A percentile compares a stretch with the other conserved stretches of the same genome.
phyloP scores from a whole-genome alignment of 495 filamentous ascomycete species.

The Aspergillus sclerotioniger region DNA sequence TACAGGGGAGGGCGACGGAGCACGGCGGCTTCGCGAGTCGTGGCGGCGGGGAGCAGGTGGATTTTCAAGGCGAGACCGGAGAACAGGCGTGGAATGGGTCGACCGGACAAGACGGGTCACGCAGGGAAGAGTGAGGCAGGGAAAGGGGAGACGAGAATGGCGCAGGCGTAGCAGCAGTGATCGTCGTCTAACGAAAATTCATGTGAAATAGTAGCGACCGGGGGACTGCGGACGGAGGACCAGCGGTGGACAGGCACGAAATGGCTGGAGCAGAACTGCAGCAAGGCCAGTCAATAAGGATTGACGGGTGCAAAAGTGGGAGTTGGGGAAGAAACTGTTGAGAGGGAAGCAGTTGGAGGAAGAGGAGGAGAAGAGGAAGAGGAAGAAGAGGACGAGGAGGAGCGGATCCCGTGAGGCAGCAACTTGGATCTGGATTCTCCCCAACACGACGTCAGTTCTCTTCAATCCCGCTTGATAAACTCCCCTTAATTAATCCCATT shows the following conservation, averaged over 20 bases:
- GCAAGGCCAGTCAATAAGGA: conserved; percentile 1
- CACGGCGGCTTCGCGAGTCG: conserved; percentile 6
- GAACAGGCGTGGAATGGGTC: conserved; percentile 20
- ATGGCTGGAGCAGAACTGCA: not conserved
- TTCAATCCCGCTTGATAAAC: conserved; percentile 1
- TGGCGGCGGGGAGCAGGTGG: conserved; percentile 18
- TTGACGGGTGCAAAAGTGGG: not conserved
- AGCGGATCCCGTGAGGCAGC: conserved; percentile 10
- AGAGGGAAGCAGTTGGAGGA: not conserved
- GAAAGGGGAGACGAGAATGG: conserved; percentile 4
- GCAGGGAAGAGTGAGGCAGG: conserved; percentile 9
- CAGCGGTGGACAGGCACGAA: not conserved
- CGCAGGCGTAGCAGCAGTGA: conserved; percentile 14
- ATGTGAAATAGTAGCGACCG: conserved; percentile 24
- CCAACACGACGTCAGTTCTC: conserved; percentile 19
- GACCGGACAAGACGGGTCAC: conserved; percentile 5
- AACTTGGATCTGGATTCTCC: conserved; percentile 1
- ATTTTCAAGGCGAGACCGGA: conserved; percentile 16
- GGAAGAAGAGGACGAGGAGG: conserved; percentile 9
- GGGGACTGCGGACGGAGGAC: conserved; percentile 8
- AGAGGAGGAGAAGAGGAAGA: not conserved
- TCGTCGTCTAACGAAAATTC: conserved; percentile 27
- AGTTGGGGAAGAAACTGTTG: not conserved
- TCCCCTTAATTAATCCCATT: not conserved
- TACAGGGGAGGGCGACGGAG: conserved; percentile 11